Base-by-base conservation (phyloP, 2,329 filamentous ascomycete species). In the Pseudodiploospora longispora region DNA sequence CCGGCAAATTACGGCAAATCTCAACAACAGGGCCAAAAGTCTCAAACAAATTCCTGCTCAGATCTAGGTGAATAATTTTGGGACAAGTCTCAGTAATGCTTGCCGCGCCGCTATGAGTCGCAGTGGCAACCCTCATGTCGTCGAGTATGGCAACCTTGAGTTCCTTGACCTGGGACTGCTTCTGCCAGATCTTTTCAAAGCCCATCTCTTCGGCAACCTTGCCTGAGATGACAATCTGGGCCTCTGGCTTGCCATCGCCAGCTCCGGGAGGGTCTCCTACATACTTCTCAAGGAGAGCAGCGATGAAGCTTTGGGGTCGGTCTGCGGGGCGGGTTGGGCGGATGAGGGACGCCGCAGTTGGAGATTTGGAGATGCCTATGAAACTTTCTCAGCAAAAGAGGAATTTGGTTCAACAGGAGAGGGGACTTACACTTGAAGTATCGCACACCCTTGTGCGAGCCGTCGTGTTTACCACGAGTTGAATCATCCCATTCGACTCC, bases 401-500 rank as follows among this genome's bases (percentile, higher is more conserved):
- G 7, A 27, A 19, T 19, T 19, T 19, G 19, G 19, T 19, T 19
- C 19, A 19, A 19, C 19, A 19, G 10, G 6, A 29, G 35, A 10
- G 33, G 4, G 12, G 29, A 42, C 69, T 59, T 76, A 91, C 91
- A 95, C 54, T 74, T 69, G 58, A 97, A 97, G 61, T 96, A 95
- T 49, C 78, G 80, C 49, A 76, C 72, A 47, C 85, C 87, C 51
- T 85, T 81, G 65, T 94, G 82, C 48, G 83, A 81, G 47, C 93
- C 93, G 57, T 91, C 79, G 65, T 98, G 90, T 70, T 96, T 97
- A 49, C 93, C 93, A 56, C 90, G 77, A 33, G 72, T 75, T 45
- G 82, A 70, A 62, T 96, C 87, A 65, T 97, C 91, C 93, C 93
- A 98, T 74, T 98, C 93, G 39, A 97, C 87, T 38, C 93, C 93